These are phyloP conservation scores for Pythium utonaiense DNA, from an alignment of 352 stramenopile genomes.

Conservation along the genomic window DNA sequence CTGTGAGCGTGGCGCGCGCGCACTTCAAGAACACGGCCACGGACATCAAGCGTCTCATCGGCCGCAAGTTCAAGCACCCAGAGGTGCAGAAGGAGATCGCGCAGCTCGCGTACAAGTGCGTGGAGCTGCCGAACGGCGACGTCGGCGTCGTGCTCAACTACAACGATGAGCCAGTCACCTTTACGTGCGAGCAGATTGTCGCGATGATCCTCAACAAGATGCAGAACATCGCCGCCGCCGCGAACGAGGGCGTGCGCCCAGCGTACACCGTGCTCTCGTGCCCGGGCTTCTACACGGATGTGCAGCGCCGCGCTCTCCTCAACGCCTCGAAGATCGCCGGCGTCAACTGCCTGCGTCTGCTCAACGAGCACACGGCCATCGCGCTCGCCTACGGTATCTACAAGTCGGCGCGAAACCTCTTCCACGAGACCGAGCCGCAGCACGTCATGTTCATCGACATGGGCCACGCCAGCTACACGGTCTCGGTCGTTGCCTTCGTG, in stretches of 20 bases:
- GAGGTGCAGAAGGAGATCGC: slow-evolving; percentile 95
- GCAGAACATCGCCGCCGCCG: slow-evolving; percentile 90
- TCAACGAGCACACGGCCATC: slow-evolving; percentile 98
- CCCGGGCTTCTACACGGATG: slow-evolving; percentile 97
- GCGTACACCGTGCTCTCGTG: slow-evolving; percentile 94
- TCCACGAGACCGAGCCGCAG: slow-evolving; percentile 90
- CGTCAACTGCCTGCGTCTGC: slow-evolving; percentile 95
- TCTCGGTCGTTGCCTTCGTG: slow-evolving; percentile 91
- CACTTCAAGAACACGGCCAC: slow-evolving; percentile 99
- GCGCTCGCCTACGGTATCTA: slow-evolving; percentile 96
- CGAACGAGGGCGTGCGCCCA: slow-evolving; percentile 87
- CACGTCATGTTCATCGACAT: slow-evolving; percentile 99
- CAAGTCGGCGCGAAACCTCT: slow-evolving; percentile 93
- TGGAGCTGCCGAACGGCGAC: slow-evolving; percentile 84
- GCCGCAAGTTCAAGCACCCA: slow-evolving; percentile 94
- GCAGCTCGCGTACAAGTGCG: slow-evolving; percentile 88
- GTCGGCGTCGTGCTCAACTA: slow-evolving; percentile 92
- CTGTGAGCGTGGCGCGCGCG: slow-evolving; percentile 88
- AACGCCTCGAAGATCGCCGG: slow-evolving; percentile 92
- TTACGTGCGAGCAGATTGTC: slow-evolving; percentile 95
- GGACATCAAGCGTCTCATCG: slow-evolving; percentile 97
- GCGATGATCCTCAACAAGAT: slow-evolving; percentile 98
- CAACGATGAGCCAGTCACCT: slow-evolving; percentile 86
- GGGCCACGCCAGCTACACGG: slow-evolving; percentile 92
- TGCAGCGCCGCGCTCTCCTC: slow-evolving; percentile 94